Evolutionary conservation across 179 eudicot species (phyloP), one percentile per base, ranked within the genome.

Genomic region (Corrigiola litoralis): DNA sequence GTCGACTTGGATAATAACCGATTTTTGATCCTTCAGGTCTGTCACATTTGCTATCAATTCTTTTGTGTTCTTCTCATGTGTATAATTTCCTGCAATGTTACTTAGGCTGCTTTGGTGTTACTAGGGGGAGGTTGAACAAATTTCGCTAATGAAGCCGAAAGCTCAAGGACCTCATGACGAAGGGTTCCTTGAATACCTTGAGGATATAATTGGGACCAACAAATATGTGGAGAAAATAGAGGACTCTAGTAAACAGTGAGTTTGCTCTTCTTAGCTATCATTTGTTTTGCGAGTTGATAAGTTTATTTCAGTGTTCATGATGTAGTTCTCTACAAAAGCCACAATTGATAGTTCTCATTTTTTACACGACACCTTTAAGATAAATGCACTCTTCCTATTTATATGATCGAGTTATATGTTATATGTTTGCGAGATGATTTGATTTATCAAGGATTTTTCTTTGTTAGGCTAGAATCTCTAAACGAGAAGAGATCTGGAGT

Each of bases 71-170:
- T 40, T 40, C 9, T 27, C 14, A 29, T 41, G 0, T 28, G 12
- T 33, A 27, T 25, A 12, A 24, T 58, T 6, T 23, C 0, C 3
- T 10, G 67, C n/a, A 40, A 37, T 6, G 24, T 29, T 16, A 36
- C 68, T 61, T 37, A 34, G 29, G 41, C 33, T 48, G 48, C 53
- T 53, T 71, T 67, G 47, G 32, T 69, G 38, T 60, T 70, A 23
- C 33, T 74, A 94, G 99, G 99, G 97, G 36, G 99, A 94, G 81
- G 99, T 94, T 60, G 99, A 94, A 76, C 99, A 94, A 72, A 94
- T 94, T 63, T 94, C 99, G 25, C 71, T 94, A 64, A 94, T 94
- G 99, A 94, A 90, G 87, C 99, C 99, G 4, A 94, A 87, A 83
- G 87, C 97, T 59, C 97, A 87, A 80, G 99, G 99, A 34, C 95